phyloP scores from a whole-genome alignment of 768 basidiomycete genomes.

The Hygrophoropsis aurantiaca region DNA sequence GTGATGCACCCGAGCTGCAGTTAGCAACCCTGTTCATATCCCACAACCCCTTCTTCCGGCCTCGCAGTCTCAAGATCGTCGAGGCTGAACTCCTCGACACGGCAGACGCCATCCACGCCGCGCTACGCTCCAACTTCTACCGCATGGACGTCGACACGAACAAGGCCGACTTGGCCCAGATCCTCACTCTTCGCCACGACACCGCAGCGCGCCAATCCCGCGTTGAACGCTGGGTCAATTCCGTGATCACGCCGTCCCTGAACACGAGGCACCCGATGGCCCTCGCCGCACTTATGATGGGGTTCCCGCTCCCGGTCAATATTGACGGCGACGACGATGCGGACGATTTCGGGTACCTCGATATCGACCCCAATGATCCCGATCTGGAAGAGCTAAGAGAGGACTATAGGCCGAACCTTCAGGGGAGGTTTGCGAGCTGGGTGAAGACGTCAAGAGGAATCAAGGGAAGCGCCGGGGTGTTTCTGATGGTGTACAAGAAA shows the following conservation, averaged over 20 bases:
- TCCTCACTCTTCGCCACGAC: constrained; percentile 42
- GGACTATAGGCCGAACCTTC: constrained; percentile 58
- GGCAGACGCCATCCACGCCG: constrained; percentile 39
- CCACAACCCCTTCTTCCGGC: constrained; percentile 20
- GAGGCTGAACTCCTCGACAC: constrained; percentile 54
- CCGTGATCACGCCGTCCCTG: constrained; percentile 39
- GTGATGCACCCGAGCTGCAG: constrained; percentile 50
- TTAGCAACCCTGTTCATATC: constrained; percentile 41
- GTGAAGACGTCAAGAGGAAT: constrained; percentile 35
- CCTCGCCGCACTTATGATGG: constrained; percentile 67
- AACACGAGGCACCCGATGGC: constrained; percentile 50
- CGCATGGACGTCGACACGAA: constrained; percentile 43
- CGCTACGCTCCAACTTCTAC: constrained; percentile 46
- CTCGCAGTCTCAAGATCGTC: constrained; percentile 41
- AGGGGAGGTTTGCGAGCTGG: constrained; percentile 62
- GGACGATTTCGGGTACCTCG: constrained; percentile 52
- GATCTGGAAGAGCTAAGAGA: constrained; percentile 62
- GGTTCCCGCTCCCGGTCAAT: constrained; percentile 41
- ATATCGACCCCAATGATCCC: constrained; percentile 50
- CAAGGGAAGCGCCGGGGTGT: constrained; percentile 36
- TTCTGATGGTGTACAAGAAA: constrained; percentile 44
- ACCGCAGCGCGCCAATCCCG: constrained; percentile 44
- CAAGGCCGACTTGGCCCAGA: constrained; percentile 41
- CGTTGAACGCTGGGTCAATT: constrained; percentile 53
- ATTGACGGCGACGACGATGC: constrained; percentile 39